phyloP scores from a whole-genome alignment of 176 grass and related monocot genomes.

The Alopecurus myosuroides region DNA sequence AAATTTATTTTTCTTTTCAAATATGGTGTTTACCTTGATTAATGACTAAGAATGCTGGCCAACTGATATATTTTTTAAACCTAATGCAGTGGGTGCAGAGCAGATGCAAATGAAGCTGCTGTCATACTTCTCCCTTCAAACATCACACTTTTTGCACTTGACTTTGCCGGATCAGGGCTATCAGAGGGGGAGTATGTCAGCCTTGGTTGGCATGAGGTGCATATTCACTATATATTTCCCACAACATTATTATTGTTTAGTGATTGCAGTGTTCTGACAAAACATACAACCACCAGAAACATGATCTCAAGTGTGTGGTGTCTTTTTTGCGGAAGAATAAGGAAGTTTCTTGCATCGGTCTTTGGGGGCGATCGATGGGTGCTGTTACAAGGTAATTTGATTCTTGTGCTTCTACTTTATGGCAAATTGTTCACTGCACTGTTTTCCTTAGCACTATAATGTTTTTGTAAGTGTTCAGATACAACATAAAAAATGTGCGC shows the following conservation, averaged over 20 bases:
- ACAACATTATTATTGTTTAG: neutral
- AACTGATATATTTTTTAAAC: constrained; percentile 22
- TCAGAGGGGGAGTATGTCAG: constrained; percentile 95
- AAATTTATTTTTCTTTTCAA: constrained; percentile 5
- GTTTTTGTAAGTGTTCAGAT: constrained; percentile 7
- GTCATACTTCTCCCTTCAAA: constrained; percentile 98
- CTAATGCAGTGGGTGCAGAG: constrained; percentile 94
- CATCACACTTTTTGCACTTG: constrained; percentile 95
- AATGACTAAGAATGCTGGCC: neutral
- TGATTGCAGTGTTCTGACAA: constrained; percentile 20
- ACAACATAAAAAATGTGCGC: neutral
- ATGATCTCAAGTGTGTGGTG: constrained; percentile 86
- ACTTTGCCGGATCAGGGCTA: constrained; percentile 94
- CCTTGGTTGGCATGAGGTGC: constrained; percentile 99
- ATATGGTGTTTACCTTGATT: neutral
- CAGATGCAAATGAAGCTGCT: constrained; percentile 98
- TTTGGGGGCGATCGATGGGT: constrained; percentile 99
- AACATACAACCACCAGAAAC: constrained; percentile 52
- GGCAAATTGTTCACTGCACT: neutral
- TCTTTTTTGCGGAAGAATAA: constrained; percentile 80
- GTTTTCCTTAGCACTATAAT: neutral
- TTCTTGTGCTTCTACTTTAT: constrained; percentile 10
- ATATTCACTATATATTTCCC: constrained; percentile 18
- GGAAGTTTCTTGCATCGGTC: constrained; percentile 91
- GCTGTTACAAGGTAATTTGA: constrained; percentile 90